phyloP scores from a whole-genome alignment of 2,329 filamentous ascomycete genomes.

The Exophiala mesophila region DNA sequence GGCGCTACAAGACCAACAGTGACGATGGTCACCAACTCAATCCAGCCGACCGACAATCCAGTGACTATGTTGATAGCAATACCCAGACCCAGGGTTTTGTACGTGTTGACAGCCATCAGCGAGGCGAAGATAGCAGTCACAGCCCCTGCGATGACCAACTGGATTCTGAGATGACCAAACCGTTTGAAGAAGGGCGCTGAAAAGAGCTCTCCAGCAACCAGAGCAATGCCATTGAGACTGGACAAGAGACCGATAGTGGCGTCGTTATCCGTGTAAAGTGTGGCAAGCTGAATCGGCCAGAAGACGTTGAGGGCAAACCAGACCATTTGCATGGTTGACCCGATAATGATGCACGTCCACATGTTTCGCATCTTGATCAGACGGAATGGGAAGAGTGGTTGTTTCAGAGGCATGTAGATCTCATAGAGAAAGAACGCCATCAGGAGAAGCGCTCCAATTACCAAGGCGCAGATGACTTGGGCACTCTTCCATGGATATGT shows the following conservation, averaged over 20 bases:
- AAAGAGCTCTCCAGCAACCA: constrained; percentile 15
- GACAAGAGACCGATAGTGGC: constrained; percentile 41
- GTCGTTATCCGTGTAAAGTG: constrained; percentile 37
- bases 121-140: constrained; percentile 24
- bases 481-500: constrained; percentile 41
- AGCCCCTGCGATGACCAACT: constrained; percentile 18
- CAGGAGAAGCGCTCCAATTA: constrained; percentile 37
- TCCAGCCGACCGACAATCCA: constrained; percentile 27
- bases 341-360: constrained; percentile 37
- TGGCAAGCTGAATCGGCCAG: constrained; percentile 41
- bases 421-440: constrained; percentile 38
- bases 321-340: constrained; percentile 41
- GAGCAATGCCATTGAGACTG: constrained; percentile 20
- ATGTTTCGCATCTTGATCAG: constrained; percentile 41
- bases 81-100: constrained; percentile 20
- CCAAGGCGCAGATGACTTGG: constrained; percentile 33
- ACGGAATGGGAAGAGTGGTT: constrained; percentile 40
- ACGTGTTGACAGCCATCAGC: constrained; percentile 22
- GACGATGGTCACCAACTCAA: constrained; percentile 27
- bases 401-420: constrained; percentile 34
- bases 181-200: constrained; percentile 30
- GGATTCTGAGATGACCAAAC: constrained; percentile 21
- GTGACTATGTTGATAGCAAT: constrained; percentile 27
- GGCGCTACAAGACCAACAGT: constrained; percentile 25
- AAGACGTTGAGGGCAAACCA: constrained; percentile 45